These are phyloP conservation scores for Periconia digitata DNA, from an alignment of 2,329 filamentous ascomycete genomes.

Conservation along the genomic window DNA sequence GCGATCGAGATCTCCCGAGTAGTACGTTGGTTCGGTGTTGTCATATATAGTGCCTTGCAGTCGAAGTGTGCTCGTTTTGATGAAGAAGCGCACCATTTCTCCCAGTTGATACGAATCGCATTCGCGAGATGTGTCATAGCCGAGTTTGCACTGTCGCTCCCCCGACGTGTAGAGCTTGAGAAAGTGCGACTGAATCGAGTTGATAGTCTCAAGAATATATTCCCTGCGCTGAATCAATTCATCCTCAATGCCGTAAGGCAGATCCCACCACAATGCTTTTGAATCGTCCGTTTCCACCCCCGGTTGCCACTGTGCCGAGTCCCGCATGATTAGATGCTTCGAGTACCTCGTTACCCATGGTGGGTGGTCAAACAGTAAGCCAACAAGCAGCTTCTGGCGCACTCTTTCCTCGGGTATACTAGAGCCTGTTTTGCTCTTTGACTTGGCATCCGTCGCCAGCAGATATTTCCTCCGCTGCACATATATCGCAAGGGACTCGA, in stretches of 20 bases:
- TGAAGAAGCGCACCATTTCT: conserved; percentile 73
- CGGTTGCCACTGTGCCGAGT: conserved; percentile 61
- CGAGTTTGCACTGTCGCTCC: conserved; percentile 69
- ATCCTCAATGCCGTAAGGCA: conserved; percentile 70
- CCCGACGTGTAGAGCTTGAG: conserved; percentile 67
- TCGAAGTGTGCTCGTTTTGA: conserved; percentile 61
- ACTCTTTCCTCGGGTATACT: conserved; percentile 62
- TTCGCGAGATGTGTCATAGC: conserved; percentile 70
- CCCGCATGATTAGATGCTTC: conserved; percentile 66
- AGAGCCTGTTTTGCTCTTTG: conserved; percentile 43
- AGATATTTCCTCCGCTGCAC: conserved; percentile 51
- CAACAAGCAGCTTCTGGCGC: conserved; percentile 69
- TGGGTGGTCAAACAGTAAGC: conserved; percentile 65
- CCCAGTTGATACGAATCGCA: conserved; percentile 80
- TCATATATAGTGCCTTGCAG: conserved; percentile 51
- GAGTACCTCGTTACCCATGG: conserved; percentile 63
- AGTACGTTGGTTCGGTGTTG: conserved; percentile 48
- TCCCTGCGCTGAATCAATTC: conserved; percentile 68
- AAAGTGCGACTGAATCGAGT: conserved; percentile 70
- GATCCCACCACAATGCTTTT: conserved; percentile 68
- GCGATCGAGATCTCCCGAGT: conserved; percentile 62
- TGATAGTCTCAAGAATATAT: conserved; percentile 68
- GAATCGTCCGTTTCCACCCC: conserved; percentile 40
- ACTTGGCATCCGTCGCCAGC: conserved; percentile 46
- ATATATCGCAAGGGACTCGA: conserved; percentile 57